Conservation (phyloP, 2,329 filamentous ascomycete genomes). For the Corinectria fuckeliana region DNA sequence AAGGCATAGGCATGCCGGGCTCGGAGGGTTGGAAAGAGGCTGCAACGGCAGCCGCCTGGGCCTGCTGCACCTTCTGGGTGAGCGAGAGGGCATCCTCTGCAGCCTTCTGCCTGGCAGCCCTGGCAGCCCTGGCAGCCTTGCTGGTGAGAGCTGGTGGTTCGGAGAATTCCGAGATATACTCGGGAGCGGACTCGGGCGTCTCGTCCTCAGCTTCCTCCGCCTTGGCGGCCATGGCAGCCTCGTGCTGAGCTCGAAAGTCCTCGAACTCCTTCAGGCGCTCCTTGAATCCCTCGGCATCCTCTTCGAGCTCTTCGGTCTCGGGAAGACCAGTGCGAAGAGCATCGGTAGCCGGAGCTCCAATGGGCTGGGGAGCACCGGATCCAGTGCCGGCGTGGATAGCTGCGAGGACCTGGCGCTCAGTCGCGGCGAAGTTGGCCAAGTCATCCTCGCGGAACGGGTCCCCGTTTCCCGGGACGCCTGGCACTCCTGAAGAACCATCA, state of each 20-base stretch:
- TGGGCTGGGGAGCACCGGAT: slow-evolving; percentile 45
- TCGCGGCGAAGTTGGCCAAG: slow-evolving; percentile 66
- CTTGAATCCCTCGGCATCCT: slow-evolving; percentile 65
- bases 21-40: slow-evolving; percentile 54
- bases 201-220: slow-evolving; percentile 47
- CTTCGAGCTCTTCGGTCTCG: slow-evolving; percentile 55
- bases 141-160: slow-evolving; percentile 26
- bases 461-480: slow-evolving; percentile 42
- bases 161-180: slow-evolving; percentile 17
- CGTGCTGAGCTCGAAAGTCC: slow-evolving; percentile 75
- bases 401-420: slow-evolving; percentile 61
- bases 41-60: slow-evolving; percentile 56
- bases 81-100: slow-evolving; percentile 64
- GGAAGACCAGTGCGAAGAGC: slow-evolving; percentile 56
- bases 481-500: slow-evolving; percentile 58
- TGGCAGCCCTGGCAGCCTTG: slow-evolving; percentile 37
- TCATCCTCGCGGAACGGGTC: slow-evolving; percentile 75
- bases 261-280: slow-evolving; percentile 87
- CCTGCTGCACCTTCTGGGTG: slow-evolving; percentile 85
- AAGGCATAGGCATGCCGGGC: slow-evolving; percentile 76
- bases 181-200: slow-evolving; percentile 12
- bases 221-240: slow-evolving; percentile 55
- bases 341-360: slow-evolving; percentile 44
- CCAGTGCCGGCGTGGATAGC: slow-evolving; percentile 38
- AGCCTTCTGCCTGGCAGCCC: slow-evolving; percentile 43